Evolutionary conservation across 2,329 filamentous ascomycete species (phyloP), one percentile per base, ranked within the genome.

Genomic region (Stagonosporopsis rhizophila): DNA sequence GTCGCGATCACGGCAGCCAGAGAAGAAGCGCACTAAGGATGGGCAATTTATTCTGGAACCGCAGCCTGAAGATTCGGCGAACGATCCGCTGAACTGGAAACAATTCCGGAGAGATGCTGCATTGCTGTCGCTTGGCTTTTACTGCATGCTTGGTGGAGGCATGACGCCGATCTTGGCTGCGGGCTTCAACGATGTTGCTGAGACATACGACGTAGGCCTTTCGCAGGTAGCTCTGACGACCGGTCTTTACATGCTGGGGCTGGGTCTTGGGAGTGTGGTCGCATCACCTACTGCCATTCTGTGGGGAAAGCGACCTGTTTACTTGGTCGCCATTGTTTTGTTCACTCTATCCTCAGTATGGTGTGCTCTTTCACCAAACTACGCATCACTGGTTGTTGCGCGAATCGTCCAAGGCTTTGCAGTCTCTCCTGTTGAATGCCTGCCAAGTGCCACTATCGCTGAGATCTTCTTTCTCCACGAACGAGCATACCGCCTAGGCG

Each of bases 391-490:
- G 34, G 81, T 96, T 6, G 75, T 92, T 8, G 94, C 92, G 23
- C 85, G 94, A 50, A 87, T 98, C 44, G 89, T 97, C 59, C 91
- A 96, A 75, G 95, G 94, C 3, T 81, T 97, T 9, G 89, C 92
- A 0, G 88, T 97, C 44, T 95, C 91, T 62, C 92, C 92, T 0
- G 91, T 96, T 8, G 94, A 98, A 75, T 96, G 92, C 69, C 82
- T 98, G 27, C 94, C 94, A 0, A 96, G 92, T 4, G 93, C 94
- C 15, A 96, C 92, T 0, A 94, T 98, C 68, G 92, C 93, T 3
- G 94, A 98, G 75, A 97, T 98, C 58, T 98, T 93, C 80, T 97
- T 96, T 71, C 81, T 98, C 19, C 94, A 98, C 68, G 94, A 98
- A 77, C 85, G 94, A 58, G 94, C 94, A 0, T 98, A 93, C 72